phyloP scores from a whole-genome alignment of 2,329 filamentous ascomycete species.

The Paraphaeosphaeria minitans region DNA sequence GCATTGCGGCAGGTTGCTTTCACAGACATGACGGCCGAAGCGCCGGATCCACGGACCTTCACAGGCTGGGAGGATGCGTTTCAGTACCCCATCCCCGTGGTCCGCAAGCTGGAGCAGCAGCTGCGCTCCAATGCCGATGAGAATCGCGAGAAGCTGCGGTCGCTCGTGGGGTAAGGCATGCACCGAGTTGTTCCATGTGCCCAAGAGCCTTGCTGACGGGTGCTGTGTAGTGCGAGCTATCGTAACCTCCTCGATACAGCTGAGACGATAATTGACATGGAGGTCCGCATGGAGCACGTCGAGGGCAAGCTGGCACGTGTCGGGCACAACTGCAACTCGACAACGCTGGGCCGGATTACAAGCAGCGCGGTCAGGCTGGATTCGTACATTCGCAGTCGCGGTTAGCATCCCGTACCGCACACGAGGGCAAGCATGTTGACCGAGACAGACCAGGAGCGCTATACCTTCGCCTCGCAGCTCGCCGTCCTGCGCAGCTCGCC shows the following conservation, averaged over 20 bases:
- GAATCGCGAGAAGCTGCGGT: slow-evolving; percentile 69
- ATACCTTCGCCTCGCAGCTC: slow-evolving; percentile 61
- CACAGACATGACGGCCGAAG: slow-evolving; percentile 57
- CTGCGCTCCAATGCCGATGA: slow-evolving; percentile 65
- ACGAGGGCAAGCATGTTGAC: slow-evolving; percentile 21
- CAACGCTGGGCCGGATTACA: slow-evolving; percentile 69
- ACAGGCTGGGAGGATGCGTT: slow-evolving; percentile 71
- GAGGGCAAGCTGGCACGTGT: slow-evolving; percentile 74
- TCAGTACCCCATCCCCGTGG: slow-evolving; percentile 66
- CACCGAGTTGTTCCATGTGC: neutral
- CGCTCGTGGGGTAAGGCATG: slow-evolving; percentile 64
- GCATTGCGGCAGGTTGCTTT: neutral
- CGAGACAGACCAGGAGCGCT: slow-evolving; percentile 48
- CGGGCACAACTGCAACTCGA: slow-evolving; percentile 76
- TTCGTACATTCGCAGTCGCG: slow-evolving; percentile 47
- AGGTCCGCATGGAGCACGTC: slow-evolving; percentile 73
- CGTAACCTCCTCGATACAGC: slow-evolving; percentile 89
- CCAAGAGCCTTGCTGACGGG: slow-evolving; percentile 12
- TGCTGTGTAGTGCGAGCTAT: slow-evolving; percentile 66
- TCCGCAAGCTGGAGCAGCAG: slow-evolving; percentile 67
- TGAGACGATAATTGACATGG: slow-evolving; percentile 92
- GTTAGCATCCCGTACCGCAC: slow-evolving; percentile 32
- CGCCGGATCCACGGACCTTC: slow-evolving; percentile 61
- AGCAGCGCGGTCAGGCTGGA: slow-evolving; percentile 61
- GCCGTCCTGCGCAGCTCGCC: slow-evolving; percentile 63